A percentile compares a stretch with the other conserved stretches of the same genome.
These are phyloP conservation scores for Tardiomyces digboiensis DNA, from an alignment of 1,139 yeast genomes.

Conservation along the genomic window DNA sequence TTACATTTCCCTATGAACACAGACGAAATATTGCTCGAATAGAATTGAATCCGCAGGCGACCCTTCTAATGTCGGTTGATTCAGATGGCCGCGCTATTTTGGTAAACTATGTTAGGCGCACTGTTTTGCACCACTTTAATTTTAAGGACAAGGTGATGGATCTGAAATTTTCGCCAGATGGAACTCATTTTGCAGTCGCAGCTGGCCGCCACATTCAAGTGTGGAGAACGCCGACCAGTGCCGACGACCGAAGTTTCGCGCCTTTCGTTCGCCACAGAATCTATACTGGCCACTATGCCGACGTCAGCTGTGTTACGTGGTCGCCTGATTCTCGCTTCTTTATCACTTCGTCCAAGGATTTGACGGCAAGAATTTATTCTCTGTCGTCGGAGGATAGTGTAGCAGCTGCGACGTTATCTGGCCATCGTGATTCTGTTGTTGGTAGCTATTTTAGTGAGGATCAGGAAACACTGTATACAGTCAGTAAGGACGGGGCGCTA, in stretches of 20 bases:
- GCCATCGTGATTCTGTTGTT: constrained; percentile 85
- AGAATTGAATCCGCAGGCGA: constrained; percentile 76
- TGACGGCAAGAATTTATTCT: constrained; percentile 84
- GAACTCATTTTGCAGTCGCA: constrained; percentile 79
- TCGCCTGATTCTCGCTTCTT: constrained; percentile 84
- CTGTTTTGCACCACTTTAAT: constrained; percentile 92
- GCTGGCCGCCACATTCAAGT: constrained; percentile 77
- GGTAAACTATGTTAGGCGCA: constrained; percentile 73
- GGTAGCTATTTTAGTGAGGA: constrained; percentile 77
- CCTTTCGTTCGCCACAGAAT: constrained; percentile 89
- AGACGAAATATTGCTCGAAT: constrained; percentile 72
- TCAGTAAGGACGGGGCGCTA: constrained; percentile 92
- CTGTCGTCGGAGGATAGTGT: constrained; percentile 61
- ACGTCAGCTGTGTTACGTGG: constrained; percentile 75
- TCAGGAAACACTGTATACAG: constrained; percentile 84
- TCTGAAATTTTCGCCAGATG: constrained; percentile 82
- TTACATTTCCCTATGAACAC: constrained; percentile 89
- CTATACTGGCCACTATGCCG: constrained; percentile 90
- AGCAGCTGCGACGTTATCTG: constrained; percentile 82
- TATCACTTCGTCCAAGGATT: constrained; percentile 79
- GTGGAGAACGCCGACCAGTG: constrained; percentile 82
- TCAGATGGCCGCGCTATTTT: constrained; percentile 85
- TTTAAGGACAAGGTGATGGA: constrained; percentile 73
- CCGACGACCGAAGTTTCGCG: constrained; percentile 73
- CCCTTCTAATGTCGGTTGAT: constrained; percentile 77